Conservation (phyloP, 2,329 filamentous ascomycete species). For the Capronia epimyces region DNA sequence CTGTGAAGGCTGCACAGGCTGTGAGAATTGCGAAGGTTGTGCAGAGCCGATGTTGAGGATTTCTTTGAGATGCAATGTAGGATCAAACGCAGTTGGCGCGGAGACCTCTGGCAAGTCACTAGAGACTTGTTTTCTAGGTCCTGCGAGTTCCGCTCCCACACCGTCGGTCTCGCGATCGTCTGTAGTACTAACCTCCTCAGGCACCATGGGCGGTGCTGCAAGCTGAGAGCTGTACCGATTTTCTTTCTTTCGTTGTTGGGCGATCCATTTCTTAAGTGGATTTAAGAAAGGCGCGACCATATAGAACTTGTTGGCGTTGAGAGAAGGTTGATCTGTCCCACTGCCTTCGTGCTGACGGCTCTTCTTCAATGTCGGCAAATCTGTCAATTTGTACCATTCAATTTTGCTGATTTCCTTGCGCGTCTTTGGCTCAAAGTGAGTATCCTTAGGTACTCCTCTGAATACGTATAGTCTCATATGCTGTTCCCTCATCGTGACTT, state of each 20-base stretch:
- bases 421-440: slow-evolving; percentile 80
- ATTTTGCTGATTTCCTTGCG: slow-evolving; percentile 98
- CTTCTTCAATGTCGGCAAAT: slow-evolving; percentile 75
- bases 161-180: slow-evolving; percentile 24
- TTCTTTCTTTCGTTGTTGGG: slow-evolving; percentile 68
- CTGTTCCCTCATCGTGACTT: slow-evolving; percentile 85
- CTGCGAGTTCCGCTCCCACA: slow-evolving; percentile 23
- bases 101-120: slow-evolving; percentile 41
- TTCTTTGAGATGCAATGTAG: slow-evolving; percentile 49
- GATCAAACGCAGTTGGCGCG: slow-evolving; percentile 35
- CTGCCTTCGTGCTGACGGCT: slow-evolving; percentile 59
- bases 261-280: slow-evolving; percentile 82
- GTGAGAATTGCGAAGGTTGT: slow-evolving; percentile 13
- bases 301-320: slow-evolving; percentile 83
- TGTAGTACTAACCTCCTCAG: slow-evolving; percentile 23
- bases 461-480: slow-evolving; percentile 92
- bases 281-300: slow-evolving; percentile 94
- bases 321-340: slow-evolving; percentile 46
- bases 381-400: slow-evolving; percentile 84
- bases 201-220: slow-evolving; percentile 23
- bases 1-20: not conserved
- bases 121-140: slow-evolving; percentile 24
- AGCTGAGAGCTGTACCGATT: slow-evolving; percentile 54
- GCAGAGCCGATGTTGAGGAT: slow-evolving; percentile 37
- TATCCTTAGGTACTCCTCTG: slow-evolving; percentile 78